These are phyloP conservation scores for Stellera chamaejasme DNA, from an alignment of 345 rosid species.

Conservation along the genomic window DNA sequence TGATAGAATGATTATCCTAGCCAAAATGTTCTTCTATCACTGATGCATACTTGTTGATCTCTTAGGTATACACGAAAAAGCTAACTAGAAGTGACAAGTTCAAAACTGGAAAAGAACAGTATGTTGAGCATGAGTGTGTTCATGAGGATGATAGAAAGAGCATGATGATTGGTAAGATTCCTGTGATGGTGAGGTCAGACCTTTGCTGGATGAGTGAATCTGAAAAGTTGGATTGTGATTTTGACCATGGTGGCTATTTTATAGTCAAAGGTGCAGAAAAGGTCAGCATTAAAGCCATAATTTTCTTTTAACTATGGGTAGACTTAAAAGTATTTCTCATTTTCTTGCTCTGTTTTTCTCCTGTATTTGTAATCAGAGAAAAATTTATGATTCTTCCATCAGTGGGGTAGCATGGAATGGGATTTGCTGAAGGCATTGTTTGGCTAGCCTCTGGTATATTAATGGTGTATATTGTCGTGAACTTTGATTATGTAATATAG, in stretches of 20 bases:
- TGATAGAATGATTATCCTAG: background rate
- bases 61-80: constrained; percentile 44
- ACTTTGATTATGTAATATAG: no score
- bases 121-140: constrained; percentile 28
- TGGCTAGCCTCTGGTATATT: no score
- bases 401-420: no score
- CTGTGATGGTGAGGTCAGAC: constrained; percentile 82
- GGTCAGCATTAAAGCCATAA: constrained; percentile 26
- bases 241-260: constrained; percentile 89
- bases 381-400: background rate
- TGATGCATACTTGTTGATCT: constrained; percentile 14
- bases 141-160: constrained; percentile 31
- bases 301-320: no score
- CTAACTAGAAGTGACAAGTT: constrained; percentile 61
- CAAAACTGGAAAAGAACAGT: constrained; percentile 68
- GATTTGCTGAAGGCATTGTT: no score
- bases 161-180: constrained; percentile 62
- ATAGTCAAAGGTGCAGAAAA: constrained; percentile 91
- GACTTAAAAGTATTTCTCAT: background rate
- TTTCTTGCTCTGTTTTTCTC: background rate
- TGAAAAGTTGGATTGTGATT: constrained; percentile 69
- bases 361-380: background rate
- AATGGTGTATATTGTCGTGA: no score
- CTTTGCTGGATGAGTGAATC: constrained; percentile 59
- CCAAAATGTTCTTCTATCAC: background rate